Conservation (phyloP, 192 early-diverging fungal genomes). For the Physocladia obscura region DNA sequence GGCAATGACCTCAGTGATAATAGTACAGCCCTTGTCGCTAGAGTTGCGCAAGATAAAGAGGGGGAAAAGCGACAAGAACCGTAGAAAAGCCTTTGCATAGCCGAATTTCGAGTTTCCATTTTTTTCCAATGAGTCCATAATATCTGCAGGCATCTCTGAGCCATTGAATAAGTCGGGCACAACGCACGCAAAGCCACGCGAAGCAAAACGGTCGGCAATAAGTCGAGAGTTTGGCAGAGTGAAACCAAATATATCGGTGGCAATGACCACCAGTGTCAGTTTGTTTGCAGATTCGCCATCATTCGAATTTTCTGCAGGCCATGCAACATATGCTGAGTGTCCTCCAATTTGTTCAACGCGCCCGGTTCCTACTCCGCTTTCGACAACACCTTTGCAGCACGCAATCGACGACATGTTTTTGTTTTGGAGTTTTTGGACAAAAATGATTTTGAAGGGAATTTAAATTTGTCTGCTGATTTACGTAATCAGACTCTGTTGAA, state of each 20-base stretch:
- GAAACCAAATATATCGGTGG: slow-evolving; percentile 39
- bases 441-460: too few species aligned
- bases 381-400: slow-evolving; percentile 11
- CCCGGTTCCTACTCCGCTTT: slow-evolving; percentile 8
- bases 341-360: slow-evolving; percentile 15
- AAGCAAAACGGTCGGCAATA: slow-evolving; percentile 36
- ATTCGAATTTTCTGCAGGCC: background rate
- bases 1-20: slow-evolving; percentile 5
- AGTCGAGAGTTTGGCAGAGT: slow-evolving; percentile 31
- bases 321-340: slow-evolving; percentile 25
- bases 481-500: too few species aligned
- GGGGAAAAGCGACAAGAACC: slow-evolving; percentile 8
- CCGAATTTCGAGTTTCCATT: background rate
- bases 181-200: slow-evolving; percentile 8
- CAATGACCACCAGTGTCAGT: slow-evolving; percentile 35
- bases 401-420: background rate
- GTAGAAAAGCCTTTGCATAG: background rate
- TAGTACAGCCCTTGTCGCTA: background rate
- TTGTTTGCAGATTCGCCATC: background rate
- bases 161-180: slow-evolving; percentile 32
- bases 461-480: too few species aligned
- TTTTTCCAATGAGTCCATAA: background rate
- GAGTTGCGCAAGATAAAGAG: slow-evolving; percentile 10
- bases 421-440: too few species aligned
- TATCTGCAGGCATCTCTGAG: background rate